Percentiles rank a stretch among this genome's conserved stretches.
Evolutionary conservation across 495 filamentous ascomycete genomes (phyloP).

Genomic region (Pyronema domesticum): DNA sequence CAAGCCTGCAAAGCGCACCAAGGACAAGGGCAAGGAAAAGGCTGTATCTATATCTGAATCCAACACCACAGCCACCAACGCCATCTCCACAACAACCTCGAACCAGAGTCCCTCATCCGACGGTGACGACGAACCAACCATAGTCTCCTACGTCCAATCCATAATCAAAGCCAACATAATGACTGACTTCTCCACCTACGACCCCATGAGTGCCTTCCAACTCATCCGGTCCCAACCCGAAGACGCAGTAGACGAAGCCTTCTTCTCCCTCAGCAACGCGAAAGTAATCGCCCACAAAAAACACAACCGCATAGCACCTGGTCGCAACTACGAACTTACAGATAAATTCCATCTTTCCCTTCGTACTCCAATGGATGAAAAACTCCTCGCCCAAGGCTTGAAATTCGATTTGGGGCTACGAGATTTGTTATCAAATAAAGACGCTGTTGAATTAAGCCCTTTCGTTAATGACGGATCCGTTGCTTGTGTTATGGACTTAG

Average conservation of each 20-base stretch:
- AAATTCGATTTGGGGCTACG: slow-evolving; percentile 8
- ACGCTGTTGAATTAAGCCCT: slow-evolving; percentile 17
- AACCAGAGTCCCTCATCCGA: neutral
- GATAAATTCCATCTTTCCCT: slow-evolving; percentile 24
- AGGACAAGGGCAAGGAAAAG: slow-evolving; percentile 1
- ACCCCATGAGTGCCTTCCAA: slow-evolving; percentile 21
- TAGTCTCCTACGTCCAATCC: slow-evolving; percentile 24
- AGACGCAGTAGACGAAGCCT: slow-evolving; percentile 23
- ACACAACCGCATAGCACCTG: slow-evolving; percentile 21
- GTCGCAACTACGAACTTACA: slow-evolving; percentile 25
- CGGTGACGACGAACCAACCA: slow-evolving; percentile 20
- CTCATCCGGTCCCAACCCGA: slow-evolving; percentile 20
- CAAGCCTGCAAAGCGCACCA: slow-evolving; percentile 1
- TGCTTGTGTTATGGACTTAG: slow-evolving; percentile 25
- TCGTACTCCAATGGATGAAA: slow-evolving; percentile 20
- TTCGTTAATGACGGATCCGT: slow-evolving; percentile 25
- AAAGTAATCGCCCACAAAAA: slow-evolving; percentile 24
- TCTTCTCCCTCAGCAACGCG: slow-evolving; percentile 17
- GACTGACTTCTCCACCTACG: slow-evolving; percentile 18
- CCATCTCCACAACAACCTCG: no score
- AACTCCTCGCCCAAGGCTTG: slow-evolving; percentile 21
- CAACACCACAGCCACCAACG: slow-evolving; percentile 6
- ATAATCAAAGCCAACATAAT: slow-evolving; percentile 25
- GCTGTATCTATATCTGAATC: slow-evolving; percentile 4
- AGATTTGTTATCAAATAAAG: slow-evolving; percentile 3